Evolutionary conservation across 148 eudicot species (phyloP).

Genomic region (Chenopodium berlandieri): DNA sequence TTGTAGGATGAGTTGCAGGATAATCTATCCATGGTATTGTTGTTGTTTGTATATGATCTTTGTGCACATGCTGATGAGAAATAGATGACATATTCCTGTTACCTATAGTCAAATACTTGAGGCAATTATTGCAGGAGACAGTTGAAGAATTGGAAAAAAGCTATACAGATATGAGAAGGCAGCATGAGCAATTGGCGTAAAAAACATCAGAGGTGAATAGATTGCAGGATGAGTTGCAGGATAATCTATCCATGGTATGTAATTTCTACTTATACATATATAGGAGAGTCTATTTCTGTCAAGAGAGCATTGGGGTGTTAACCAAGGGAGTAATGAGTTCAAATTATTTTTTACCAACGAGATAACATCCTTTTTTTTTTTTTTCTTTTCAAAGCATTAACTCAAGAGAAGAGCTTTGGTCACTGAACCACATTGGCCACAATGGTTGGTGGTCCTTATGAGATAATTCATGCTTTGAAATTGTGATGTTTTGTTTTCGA

Average conservation of each 20-base stretch:
- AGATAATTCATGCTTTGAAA: not conserved
- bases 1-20: no score
- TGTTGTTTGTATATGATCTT: no score
- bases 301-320: not conserved
- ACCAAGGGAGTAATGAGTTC: not conserved
- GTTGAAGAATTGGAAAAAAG: conserved; percentile 48
- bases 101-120: not conserved
- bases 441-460: not conserved
- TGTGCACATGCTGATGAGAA: no score
- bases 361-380: not conserved
- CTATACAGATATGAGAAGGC: conserved; percentile 53
- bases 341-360: not conserved
- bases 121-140: conserved; percentile 40
- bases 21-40: no score
- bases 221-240: conserved; percentile 59
- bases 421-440: not conserved
- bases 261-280: no score
- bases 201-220: conserved; percentile 59
- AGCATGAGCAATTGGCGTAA: conserved; percentile 49
- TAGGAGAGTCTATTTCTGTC: not conserved
- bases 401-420: not conserved
- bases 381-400: not conserved
- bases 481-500: not conserved
- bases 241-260: conserved; percentile 52
- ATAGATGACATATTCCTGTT: not conserved